A percentile compares a stretch with the other conserved stretches of the same genome.
phyloP scores from a whole-genome alignment of 2,329 filamentous ascomycete species.

The Akanthomyces muscarius region DNA sequence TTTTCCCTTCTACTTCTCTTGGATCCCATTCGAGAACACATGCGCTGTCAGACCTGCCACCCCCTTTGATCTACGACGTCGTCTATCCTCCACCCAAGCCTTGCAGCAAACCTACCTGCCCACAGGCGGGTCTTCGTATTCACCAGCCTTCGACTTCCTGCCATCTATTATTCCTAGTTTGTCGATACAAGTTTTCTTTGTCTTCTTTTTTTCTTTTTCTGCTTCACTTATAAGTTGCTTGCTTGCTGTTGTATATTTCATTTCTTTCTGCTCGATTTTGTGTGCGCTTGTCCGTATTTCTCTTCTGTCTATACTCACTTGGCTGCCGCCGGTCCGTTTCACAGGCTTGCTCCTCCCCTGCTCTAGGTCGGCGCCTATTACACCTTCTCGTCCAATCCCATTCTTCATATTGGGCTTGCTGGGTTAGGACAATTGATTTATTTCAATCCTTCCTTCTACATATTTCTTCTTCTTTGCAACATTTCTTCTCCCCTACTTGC shows the following conservation, averaged over 20 bases:
- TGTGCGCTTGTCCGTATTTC: background rate
- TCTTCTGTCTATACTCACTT: background rate
- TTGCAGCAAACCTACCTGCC: background rate
- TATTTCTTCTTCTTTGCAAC: background rate
- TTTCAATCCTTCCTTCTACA: background rate
- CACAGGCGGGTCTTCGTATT: slow-evolving; percentile 16
- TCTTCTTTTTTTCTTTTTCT: background rate
- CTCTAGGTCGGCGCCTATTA: slow-evolving; percentile 6
- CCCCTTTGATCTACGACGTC: background rate
- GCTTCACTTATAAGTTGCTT: background rate
- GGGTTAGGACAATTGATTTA: background rate
- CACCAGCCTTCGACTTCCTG: slow-evolving; percentile 13
- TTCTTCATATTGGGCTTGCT: background rate
- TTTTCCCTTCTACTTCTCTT: background rate
- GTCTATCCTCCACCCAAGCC: slow-evolving; percentile 9
- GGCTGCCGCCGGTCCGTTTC: background rate
- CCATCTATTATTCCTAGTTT: slow-evolving; percentile 14
- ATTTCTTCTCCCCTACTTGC: background rate
- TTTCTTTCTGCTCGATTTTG: background rate
- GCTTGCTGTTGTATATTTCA: background rate
- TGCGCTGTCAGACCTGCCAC: background rate
- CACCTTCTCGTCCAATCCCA: slow-evolving; percentile 3
- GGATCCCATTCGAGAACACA: background rate
- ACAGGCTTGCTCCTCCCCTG: slow-evolving; percentile 5
- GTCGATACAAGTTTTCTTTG: background rate